phyloP scores from a whole-genome alignment of 495 filamentous ascomycete species.

The Articulospora tetracladia region DNA sequence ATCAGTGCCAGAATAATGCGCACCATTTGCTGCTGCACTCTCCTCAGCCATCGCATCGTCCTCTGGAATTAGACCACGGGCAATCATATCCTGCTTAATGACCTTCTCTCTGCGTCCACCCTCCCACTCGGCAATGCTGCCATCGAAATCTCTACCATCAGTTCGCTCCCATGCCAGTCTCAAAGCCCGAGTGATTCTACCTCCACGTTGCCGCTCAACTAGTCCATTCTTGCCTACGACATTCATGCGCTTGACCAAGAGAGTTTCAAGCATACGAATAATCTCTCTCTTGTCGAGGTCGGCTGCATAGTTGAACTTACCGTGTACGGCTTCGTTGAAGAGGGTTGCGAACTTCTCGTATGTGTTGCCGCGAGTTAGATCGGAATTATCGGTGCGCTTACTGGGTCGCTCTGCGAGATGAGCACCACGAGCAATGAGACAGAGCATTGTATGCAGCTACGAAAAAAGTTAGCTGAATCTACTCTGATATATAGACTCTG shows the following conservation, averaged over 20 bases:
- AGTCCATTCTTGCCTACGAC: neutral
- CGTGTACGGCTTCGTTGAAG: conserved; percentile 25
- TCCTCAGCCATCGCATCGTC: neutral
- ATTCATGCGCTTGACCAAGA: neutral
- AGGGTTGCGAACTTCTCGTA: conserved; percentile 18
- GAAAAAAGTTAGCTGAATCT: conserved; percentile 12
- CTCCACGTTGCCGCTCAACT: neutral
- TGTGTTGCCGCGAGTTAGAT: neutral
- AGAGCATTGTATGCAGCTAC: conserved; percentile 23
- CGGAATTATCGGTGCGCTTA: conserved; percentile 2
- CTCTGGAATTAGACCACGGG: neutral
- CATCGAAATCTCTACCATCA: conserved; percentile 6
- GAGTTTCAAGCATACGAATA: neutral
- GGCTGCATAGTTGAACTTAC: conserved; percentile 8
- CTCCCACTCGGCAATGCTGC: neutral
- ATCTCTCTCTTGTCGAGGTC: conserved; percentile 25
- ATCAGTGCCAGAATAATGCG: neutral
- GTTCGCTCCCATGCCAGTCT: conserved; percentile 5
- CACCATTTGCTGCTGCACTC: neutral
- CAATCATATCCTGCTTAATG: neutral
- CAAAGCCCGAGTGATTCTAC: conserved; percentile 2
- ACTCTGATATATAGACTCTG: neutral
- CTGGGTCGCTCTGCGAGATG: conserved; percentile 2
- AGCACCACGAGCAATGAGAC: conserved; percentile 18
- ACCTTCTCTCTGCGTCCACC: neutral